Evolutionary conservation across 495 filamentous ascomycete genomes (phyloP).

Genomic region (Neurospora discreta): DNA sequence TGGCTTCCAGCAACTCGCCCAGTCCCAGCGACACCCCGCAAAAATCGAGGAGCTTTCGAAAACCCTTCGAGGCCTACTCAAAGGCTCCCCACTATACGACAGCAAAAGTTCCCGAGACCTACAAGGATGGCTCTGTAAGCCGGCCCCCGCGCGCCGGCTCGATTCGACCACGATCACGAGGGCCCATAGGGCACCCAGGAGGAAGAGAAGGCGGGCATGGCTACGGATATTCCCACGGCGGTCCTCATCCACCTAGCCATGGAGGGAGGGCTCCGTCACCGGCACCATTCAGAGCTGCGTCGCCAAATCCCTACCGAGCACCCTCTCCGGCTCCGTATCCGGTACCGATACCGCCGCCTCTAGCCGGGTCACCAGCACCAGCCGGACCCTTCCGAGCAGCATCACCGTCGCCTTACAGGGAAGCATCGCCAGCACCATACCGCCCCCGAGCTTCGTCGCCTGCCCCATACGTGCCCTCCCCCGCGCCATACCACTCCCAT

Average conservation of each 20-base stretch:
- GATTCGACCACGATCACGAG: background rate
- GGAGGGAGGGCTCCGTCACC: conserved; percentile 48
- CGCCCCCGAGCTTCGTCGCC: conserved; percentile 19
- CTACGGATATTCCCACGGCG: background rate
- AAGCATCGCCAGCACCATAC: conserved; percentile 1
- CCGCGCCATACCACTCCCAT: conserved; percentile 17
- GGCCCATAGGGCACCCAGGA: background rate
- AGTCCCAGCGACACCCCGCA: conserved; percentile 39
- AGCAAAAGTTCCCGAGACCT: conserved; percentile 39
- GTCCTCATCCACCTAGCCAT: conserved; percentile 32
- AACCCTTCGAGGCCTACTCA: conserved; percentile 58
- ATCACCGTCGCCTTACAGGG: conserved; percentile 39
- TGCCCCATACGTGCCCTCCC: conserved; percentile 6
- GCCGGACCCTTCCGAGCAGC: conserved; percentile 30
- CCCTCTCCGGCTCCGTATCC: conserved; percentile 23
- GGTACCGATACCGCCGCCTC: conserved; percentile 13
- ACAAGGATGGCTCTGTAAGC: conserved; percentile 21
- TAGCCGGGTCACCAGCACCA: conserved; percentile 18
- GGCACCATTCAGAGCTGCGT: conserved; percentile 21
- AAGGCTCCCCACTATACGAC: conserved; percentile 44
- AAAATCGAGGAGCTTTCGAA: conserved; percentile 57
- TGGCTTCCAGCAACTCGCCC: conserved; percentile 42
- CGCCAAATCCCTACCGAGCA: conserved; percentile 1
- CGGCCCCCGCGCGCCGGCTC: background rate
- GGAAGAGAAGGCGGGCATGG: background rate